Evolutionary conservation across 2,329 filamentous ascomycete species (phyloP).

Genomic region (Colletotrichum spinosum): DNA sequence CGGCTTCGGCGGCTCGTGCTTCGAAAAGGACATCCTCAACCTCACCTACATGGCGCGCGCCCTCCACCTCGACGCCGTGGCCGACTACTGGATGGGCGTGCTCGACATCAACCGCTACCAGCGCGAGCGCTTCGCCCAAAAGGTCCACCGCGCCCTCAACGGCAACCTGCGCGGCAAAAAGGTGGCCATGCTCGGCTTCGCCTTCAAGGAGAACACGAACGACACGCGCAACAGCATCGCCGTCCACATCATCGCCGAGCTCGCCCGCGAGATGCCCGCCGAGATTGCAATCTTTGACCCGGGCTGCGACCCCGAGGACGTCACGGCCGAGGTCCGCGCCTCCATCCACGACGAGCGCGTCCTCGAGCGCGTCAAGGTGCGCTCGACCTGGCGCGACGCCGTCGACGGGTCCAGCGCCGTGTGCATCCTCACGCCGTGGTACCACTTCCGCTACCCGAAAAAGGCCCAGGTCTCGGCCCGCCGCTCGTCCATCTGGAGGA

Average conservation of each 20-base stretch:
- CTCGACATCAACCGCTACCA: slow-evolving; percentile 83
- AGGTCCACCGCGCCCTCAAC: slow-evolving; percentile 75
- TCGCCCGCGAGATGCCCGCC: slow-evolving; percentile 72
- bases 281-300: slow-evolving; percentile 79
- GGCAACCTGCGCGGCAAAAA: slow-evolving; percentile 78
- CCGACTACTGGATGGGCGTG: slow-evolving; percentile 80
- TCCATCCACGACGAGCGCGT: slow-evolving; percentile 63
- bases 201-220: slow-evolving; percentile 84
- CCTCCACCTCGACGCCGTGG: slow-evolving; percentile 76
- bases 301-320: slow-evolving; percentile 63
- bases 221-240: slow-evolving; percentile 80
- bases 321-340: slow-evolving; percentile 62
- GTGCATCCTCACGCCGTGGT: slow-evolving; percentile 64
- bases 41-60: slow-evolving; percentile 80
- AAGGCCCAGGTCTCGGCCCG: slow-evolving; percentile 38
- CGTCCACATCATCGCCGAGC: slow-evolving; percentile 73
- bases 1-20: slow-evolving; percentile 84
- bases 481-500: slow-evolving; percentile 33
- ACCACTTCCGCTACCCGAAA: slow-evolving; percentile 58
- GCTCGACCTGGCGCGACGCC: slow-evolving; percentile 48
- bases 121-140: slow-evolving; percentile 73
- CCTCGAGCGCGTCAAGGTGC: slow-evolving; percentile 69
- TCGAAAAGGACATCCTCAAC: slow-evolving; percentile 83
- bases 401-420: slow-evolving; percentile 50
- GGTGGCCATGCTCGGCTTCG: slow-evolving; percentile 78